Evolutionary conservation across 768 basidiomycete species (phyloP).

Genomic region (Suillus sp.): DNA sequence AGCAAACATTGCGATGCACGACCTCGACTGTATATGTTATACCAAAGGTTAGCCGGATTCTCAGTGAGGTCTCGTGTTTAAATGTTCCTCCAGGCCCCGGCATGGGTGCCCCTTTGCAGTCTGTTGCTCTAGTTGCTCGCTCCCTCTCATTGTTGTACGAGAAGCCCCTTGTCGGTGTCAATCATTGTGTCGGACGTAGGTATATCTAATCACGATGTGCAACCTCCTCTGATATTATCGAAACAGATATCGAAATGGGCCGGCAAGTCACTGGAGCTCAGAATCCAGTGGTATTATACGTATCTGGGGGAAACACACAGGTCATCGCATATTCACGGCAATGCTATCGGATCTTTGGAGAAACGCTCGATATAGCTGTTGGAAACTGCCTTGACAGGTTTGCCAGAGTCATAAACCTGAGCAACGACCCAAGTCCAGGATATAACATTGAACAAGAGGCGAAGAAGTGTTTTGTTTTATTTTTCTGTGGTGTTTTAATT

Average conservation of each 20-base stretch:
- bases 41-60: conserved; percentile 78
- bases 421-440: conserved; percentile 95
- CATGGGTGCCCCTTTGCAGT: conserved; percentile 97
- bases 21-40: conserved; percentile 93
- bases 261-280: conserved; percentile 91
- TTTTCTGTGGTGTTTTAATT: conserved; percentile 6
- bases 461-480: conserved; percentile 59
- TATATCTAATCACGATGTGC: background rate
- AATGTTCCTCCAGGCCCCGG: conserved; percentile 74
- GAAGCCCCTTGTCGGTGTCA: conserved; percentile 96
- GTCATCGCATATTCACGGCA: conserved; percentile 98
- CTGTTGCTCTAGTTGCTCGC: conserved; percentile 91
- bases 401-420: conserved; percentile 89
- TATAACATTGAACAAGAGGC: conserved; percentile 98
- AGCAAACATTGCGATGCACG: conserved; percentile 69
- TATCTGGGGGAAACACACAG: conserved; percentile 98
- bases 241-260: conserved; percentile 96
- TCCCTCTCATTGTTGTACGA: conserved; percentile 84
- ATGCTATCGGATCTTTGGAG: conserved; percentile 97
- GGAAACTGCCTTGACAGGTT: conserved; percentile 98
- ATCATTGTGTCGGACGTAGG: conserved; percentile 98
- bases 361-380: conserved; percentile 98
- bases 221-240: conserved; percentile 3
- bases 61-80: background rate
- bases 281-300: conserved; percentile 96